phyloP scores from a whole-genome alignment of 768 basidiomycete genomes.

The Sutorius australiensis region DNA sequence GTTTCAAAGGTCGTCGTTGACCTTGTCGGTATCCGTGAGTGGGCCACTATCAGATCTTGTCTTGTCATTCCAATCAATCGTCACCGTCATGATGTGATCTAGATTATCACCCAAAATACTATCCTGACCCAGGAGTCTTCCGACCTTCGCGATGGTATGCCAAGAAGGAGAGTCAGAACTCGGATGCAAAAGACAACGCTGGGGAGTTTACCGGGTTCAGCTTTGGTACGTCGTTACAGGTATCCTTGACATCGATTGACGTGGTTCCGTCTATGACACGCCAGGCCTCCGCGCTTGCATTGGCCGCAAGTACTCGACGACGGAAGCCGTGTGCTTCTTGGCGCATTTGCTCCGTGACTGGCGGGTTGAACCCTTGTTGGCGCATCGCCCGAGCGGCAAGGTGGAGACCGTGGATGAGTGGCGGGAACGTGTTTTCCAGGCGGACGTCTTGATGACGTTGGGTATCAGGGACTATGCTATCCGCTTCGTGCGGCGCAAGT shows the following conservation, averaged over 20 bases:
- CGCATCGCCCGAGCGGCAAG: neutral
- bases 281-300: slow-evolving; percentile 49
- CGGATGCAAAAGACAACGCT: neutral
- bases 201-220: slow-evolving; percentile 17
- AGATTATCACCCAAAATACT: slow-evolving; percentile 36
- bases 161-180: slow-evolving; percentile 5
- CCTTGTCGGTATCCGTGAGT: slow-evolving; percentile 29
- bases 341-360: slow-evolving; percentile 49
- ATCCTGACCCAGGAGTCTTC: slow-evolving; percentile 34
- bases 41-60: neutral
- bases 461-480: slow-evolving; percentile 13
- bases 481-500: slow-evolving; percentile 8
- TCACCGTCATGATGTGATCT: neutral
- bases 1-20: slow-evolving; percentile 22
- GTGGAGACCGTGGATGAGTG: slow-evolving; percentile 14
- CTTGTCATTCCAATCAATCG: neutral
- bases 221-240: slow-evolving; percentile 7
- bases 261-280: neutral
- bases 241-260: neutral
- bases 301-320: slow-evolving; percentile 50
- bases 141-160: slow-evolving; percentile 38
- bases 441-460: slow-evolving; percentile 10
- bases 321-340: slow-evolving; percentile 53
- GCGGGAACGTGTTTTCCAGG: slow-evolving; percentile 15
- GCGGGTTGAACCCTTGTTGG: slow-evolving; percentile 43